Percentiles rank a stretch among this genome's conserved stretches.
Evolutionary conservation across 2,329 filamentous ascomycete species (phyloP).

Genomic region (Lomentospora prolificans): DNA sequence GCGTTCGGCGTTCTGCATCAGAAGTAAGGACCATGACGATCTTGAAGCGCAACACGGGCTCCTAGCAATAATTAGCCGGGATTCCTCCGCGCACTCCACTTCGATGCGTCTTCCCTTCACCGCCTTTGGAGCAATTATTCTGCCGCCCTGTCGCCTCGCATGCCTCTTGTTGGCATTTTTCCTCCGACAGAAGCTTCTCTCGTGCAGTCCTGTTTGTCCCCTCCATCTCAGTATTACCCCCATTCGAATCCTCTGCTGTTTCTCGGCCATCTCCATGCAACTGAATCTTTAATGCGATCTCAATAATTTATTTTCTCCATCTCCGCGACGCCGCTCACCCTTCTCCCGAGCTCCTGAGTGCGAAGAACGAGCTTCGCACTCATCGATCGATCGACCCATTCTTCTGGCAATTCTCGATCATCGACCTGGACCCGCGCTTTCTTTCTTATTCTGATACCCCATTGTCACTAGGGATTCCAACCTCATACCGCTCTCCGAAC

Average conservation of each 20-base stretch:
- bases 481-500: no score
- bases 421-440: no score
- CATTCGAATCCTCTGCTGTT: not conserved
- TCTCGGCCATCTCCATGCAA: not conserved
- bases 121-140: constrained; percentile 2
- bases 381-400: not conserved
- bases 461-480: no score
- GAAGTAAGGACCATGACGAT: no score
- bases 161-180: not conserved
- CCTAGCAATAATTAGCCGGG: not conserved
- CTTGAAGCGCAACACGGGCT: no score
- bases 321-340: not conserved
- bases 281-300: not conserved
- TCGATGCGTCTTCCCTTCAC: not conserved
- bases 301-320: constrained; percentile 1
- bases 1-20: no score
- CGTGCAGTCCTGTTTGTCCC: no score
- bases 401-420: not conserved
- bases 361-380: not conserved
- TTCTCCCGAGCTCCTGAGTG: not conserved
- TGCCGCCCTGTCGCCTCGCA: not conserved
- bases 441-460: no score
- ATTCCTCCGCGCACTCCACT: not conserved
- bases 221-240: not conserved
- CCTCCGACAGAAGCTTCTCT: not conserved